Evolutionary conservation across 2,329 filamentous ascomycete species (phyloP).

Genomic region (Thelonectria discophora): DNA sequence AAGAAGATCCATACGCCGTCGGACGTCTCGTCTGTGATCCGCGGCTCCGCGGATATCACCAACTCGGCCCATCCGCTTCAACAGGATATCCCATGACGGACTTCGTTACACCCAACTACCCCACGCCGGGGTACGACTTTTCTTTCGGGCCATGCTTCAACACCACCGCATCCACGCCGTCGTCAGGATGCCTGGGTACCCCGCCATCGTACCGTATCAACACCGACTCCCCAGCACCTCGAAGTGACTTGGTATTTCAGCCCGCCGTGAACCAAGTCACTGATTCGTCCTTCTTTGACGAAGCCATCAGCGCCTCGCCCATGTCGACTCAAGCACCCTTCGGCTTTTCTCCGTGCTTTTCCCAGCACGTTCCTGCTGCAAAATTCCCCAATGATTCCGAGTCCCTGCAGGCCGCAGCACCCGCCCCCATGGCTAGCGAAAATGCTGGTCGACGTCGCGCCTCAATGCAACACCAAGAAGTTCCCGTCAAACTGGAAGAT

Average conservation of each 20-base stretch:
- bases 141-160: constrained; percentile 15
- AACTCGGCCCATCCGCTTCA: background rate
- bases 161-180: constrained; percentile 15
- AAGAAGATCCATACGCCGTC: background rate
- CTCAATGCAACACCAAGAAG: constrained; percentile 27
- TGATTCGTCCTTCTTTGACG: constrained; percentile 40
- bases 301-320: constrained; percentile 37
- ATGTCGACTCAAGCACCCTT: constrained; percentile 32
- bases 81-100: constrained; percentile 15
- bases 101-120: constrained; percentile 10
- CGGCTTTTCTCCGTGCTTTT: constrained; percentile 28
- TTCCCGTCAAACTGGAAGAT: constrained; percentile 17
- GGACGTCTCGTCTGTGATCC: background rate
- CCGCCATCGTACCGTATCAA: background rate
- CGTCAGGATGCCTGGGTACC: constrained; percentile 3
- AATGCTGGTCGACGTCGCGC: constrained; percentile 22
- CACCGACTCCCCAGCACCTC: constrained; percentile 3
- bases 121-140: constrained; percentile 9
- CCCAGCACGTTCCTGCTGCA: constrained; percentile 26
- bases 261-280: constrained; percentile 30
- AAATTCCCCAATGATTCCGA: constrained; percentile 6
- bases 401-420: constrained; percentile 16
- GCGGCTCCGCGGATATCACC: background rate
- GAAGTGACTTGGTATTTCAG: constrained; percentile 32
- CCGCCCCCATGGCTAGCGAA: constrained; percentile 26